These are phyloP conservation scores for Carpinus viminea DNA, from an alignment of 306 rosid species.

Conservation along the genomic window DNA sequence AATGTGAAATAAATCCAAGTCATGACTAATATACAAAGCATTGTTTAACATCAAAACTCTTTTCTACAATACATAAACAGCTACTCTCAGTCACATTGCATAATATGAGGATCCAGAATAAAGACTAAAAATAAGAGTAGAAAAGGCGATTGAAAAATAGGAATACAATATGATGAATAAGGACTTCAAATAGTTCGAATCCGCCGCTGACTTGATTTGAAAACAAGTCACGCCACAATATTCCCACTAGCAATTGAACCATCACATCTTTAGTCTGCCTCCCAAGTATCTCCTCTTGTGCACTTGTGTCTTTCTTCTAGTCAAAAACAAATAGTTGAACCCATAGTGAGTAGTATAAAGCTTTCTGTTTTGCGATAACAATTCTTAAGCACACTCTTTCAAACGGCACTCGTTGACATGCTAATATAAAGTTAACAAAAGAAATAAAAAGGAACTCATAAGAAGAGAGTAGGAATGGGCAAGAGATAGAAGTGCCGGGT, in stretches of 20 bases:
- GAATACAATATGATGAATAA: slow-evolving; percentile 33
- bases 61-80: background rate
- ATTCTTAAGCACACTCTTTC: too few relatives aligned
- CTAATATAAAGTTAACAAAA: too few relatives aligned
- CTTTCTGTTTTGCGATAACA: background rate
- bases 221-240: background rate
- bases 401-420: too few relatives aligned
- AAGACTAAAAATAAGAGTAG: too few relatives aligned
- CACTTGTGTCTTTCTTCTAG: slow-evolving; percentile 67
- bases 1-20: background rate
- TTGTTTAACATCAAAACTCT: background rate
- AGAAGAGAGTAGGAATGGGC: slow-evolving; percentile 32
- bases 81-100: slow-evolving; percentile 6
- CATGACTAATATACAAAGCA: background rate
- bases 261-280: slow-evolving; percentile 58
- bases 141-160: too few relatives aligned
- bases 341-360: slow-evolving; percentile 47
- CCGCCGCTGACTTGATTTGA: too few relatives aligned
- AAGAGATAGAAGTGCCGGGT: slow-evolving; percentile 73
- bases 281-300: slow-evolving; percentile 73
- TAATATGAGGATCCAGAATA: background rate
- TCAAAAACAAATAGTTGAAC: slow-evolving; percentile 7
- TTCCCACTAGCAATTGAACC: slow-evolving; percentile 74
- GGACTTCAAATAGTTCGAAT: too few relatives aligned
- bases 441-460: too few relatives aligned